A percentile compares a stretch with the other conserved stretches of the same genome.
Conservation (phyloP, 352 stramenopile species). For the Globisporangium rhizosaccharum region DNA sequence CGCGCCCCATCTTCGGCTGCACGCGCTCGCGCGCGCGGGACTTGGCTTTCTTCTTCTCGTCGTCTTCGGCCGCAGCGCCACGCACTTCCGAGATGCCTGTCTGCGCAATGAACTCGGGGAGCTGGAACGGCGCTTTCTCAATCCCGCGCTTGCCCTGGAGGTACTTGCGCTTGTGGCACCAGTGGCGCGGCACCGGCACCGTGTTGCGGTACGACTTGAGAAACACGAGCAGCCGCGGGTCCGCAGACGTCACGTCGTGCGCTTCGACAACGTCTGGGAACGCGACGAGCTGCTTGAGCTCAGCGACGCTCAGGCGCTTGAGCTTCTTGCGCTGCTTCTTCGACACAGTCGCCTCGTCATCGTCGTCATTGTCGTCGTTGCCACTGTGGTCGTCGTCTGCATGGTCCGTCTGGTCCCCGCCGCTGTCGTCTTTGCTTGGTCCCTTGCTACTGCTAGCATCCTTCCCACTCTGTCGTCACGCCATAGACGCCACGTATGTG, state of each 20-base stretch:
- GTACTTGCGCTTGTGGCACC: constrained; percentile 98
- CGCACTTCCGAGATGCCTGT: constrained; percentile 89
- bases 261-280: constrained; percentile 94
- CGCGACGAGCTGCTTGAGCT: constrained; percentile 94
- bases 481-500: too few species aligned
- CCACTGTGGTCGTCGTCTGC: constrained; percentile 3
- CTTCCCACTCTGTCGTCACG: too few species aligned
- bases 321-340: constrained; percentile 94
- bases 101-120: constrained; percentile 98
- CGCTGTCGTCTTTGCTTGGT: constrained; percentile 6
- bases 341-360: constrained; percentile 56
- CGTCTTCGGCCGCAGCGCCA: constrained; percentile 68
- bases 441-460: not conserved
- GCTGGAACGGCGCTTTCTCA: constrained; percentile 92
- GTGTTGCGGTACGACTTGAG: constrained; percentile 96
- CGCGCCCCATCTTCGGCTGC: constrained; percentile 93
- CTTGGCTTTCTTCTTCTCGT: constrained; percentile 90
- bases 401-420: constrained; percentile 1
- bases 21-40: constrained; percentile 91
- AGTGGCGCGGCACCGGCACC: constrained; percentile 95
- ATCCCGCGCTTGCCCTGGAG: constrained; percentile 95
- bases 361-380: not conserved
- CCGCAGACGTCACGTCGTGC: constrained; percentile 95
- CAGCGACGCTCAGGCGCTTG: constrained; percentile 90
- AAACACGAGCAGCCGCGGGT: constrained; percentile 94